Evolutionary conservation across 257 asterid genomes (phyloP), one percentile per base, ranked within the genome.

Genomic region (Dorcoceras hygrometricum): DNA sequence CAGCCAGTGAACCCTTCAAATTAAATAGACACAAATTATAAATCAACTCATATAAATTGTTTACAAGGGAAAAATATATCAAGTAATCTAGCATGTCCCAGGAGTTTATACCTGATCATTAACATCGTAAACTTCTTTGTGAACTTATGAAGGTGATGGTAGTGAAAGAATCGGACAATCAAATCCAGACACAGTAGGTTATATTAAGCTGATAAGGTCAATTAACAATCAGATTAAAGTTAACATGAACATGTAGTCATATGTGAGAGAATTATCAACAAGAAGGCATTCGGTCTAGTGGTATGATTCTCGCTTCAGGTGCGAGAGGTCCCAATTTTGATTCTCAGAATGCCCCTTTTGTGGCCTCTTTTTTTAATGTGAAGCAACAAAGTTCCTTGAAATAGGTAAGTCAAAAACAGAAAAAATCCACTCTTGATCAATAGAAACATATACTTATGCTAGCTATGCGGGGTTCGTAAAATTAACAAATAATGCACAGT

Each of bases 241-340:
- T n/a, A n/a, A n/a, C n/a, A n/a, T n/a, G n/a, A n/a, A n/a, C n/a
- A n/a, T n/a, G n/a, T n/a, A n/a, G n/a, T n/a, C n/a, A n/a, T n/a
- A n/a, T n/a, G n/a, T n/a, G n/a, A n/a, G n/a, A n/a, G n/a, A n/a
- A n/a, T n/a, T n/a, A n/a, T n/a, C n/a, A n/a, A n/a, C n/a, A n/a
- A n/a, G n/a, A n/a, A n/a, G 19, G 29, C 86, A 85, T 84, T 85
- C 80, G 97, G 93, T 83, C 89, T 86, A 83, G 88, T 81, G 89
- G 84, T 81, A 89, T 82, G 90, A 87, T 86, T 89, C 95, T 83
- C 80, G 81, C 89, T 91, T 77, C 36, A 84, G 91, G 92, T 78
- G 89, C 88, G 86, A 78, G 87, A 80, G 96, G 92, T 81, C 88
- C 82, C 74, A 71, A 81, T 86, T 80, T 88, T 76, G 74, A 91